Evolutionary conservation across 2,329 filamentous ascomycete species (phyloP), one percentile per base, ranked within the genome.

Genomic region (Trichoderma oligosporum): DNA sequence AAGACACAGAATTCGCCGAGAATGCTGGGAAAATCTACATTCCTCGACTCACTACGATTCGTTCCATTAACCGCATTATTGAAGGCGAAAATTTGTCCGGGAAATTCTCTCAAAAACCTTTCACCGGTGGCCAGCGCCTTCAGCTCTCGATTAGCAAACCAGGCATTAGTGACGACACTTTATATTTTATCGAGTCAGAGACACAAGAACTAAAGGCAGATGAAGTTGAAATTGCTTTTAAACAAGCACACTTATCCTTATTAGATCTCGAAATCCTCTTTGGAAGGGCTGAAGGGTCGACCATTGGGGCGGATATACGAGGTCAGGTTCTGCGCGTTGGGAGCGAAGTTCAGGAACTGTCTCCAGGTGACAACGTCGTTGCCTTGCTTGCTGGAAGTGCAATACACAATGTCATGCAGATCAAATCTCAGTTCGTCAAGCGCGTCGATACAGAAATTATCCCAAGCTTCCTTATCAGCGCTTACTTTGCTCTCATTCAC

Each of bases 1-100:
- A 57, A 4, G 78, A 80, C 44, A 67, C 70, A 1, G 79, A 82
- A 58, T 82, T 74, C 60, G 71, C 71, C 1, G 73, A 75, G 54
- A 63, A 70, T 4, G 59, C 65, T 1, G 71, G 71, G 2, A 64
- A 64, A 24, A 54, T 80, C 3, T 74, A 68, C 57, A 71, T 81
- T 4, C 78, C 80, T 5, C 74, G 80, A 4, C 67, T 82, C 2
- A 63, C 68, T 41, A 73, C 75, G 0, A 59, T 80, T 1, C 33
- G 58, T 2, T 31, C 60, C 1, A 62, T 82, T 25, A 82, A 82
- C 60, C 63, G 64, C 4, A 58, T 77, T n/a, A 73, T 82, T 2
- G 78, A 81, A 61, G 63, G 67, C 33, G 61, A 64, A 1, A 39
- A 52, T 12, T 46, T 46, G 4, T 48, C 56, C 1, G 47, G 60